Conservation (phyloP, 2,329 filamentous ascomycete species). For the Talaromyces piceae region DNA sequence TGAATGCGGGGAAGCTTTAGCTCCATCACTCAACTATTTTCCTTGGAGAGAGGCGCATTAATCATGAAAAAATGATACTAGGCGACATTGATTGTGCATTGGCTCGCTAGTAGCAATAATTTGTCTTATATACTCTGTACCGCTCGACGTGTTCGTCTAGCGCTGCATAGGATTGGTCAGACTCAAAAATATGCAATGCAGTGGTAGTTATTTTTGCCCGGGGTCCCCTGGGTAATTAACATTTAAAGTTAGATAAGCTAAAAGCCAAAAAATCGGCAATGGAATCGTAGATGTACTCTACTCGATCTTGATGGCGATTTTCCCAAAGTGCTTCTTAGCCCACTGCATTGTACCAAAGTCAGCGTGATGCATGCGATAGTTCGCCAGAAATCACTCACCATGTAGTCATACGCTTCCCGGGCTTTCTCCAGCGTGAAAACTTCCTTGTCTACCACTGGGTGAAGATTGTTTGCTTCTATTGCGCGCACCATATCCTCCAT, state of each 20-base stretch:
- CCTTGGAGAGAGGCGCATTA: too few species aligned
- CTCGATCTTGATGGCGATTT: conserved; percentile 43
- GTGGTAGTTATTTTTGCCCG: too few species aligned
- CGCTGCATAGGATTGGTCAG: not conserved
- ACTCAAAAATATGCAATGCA: too few species aligned
- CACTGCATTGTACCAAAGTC: conserved; percentile 22
- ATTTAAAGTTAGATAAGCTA: too few species aligned
- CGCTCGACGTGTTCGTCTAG: not conserved
- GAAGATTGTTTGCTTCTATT: conserved; percentile 52
- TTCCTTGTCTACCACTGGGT: conserved; percentile 47
- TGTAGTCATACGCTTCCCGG: conserved; percentile 5
- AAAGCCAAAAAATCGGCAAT: too few species aligned
- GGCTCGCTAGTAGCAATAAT: too few species aligned
- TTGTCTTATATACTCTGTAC: too few species aligned
- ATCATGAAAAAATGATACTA: too few species aligned
- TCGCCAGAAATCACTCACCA: not conserved
- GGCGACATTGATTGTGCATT: too few species aligned
- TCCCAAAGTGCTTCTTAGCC: conserved; percentile 50
- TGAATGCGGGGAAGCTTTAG: not conserved
- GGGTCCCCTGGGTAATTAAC: too few species aligned
- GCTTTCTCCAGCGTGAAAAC: conserved; percentile 7
- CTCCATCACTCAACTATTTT: too few species aligned
- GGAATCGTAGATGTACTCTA: conserved; percentile 13
- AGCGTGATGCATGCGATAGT: not conserved
- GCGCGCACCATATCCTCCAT: conserved; percentile 54